Evolutionary conservation across 106 monocot genomes (phyloP), one percentile per base, ranked within the genome.

Genomic region (Ottelia alismoides): DNA sequence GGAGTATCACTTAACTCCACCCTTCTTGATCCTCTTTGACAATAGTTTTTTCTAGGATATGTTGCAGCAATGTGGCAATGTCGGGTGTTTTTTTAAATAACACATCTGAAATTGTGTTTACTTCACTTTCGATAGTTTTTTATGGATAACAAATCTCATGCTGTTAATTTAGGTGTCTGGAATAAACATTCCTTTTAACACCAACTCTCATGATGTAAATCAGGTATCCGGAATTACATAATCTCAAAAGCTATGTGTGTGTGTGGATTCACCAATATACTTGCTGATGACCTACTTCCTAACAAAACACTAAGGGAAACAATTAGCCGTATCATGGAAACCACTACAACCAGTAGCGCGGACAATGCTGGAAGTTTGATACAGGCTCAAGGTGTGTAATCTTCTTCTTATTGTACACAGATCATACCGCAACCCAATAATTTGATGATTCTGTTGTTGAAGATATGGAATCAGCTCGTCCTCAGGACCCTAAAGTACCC

Each of bases 221-320:
- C 69, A 98, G 96, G 96, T 57, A 99, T 99, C 45, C 74, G 98
- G 28, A 80, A 99, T 32, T 79, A 82, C 65, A 90, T 96, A 58
- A 79, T 99, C 43, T 68, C 62, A 45, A 85, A 90, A 45, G 74
- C 79, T 30, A 71, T 78, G 71, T 99, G 98, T 53, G 80, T 79
- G 0, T 99, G 98, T 76, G 98, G 90, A 23, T 81, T 82, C 6
- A 80, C 76, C 53, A 77, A 79, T 63, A 73, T 90, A 74, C 70
- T 99, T 54, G 98, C 98, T 11, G 98, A 99, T 71, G 89, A 99
- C 58, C 82, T 99, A 51, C 69, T 99, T 55, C 98, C 98, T 2
- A 99, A 99, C 61, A 86, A 79, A 65, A 90, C 98, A 2, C 59
- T 99, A 22, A 82, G 98, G 65, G 90, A 82, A 58, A 86, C 89